Conservation (phyloP, 2,329 filamentous ascomycete genomes). For the Cladophialophora bantiana region DNA sequence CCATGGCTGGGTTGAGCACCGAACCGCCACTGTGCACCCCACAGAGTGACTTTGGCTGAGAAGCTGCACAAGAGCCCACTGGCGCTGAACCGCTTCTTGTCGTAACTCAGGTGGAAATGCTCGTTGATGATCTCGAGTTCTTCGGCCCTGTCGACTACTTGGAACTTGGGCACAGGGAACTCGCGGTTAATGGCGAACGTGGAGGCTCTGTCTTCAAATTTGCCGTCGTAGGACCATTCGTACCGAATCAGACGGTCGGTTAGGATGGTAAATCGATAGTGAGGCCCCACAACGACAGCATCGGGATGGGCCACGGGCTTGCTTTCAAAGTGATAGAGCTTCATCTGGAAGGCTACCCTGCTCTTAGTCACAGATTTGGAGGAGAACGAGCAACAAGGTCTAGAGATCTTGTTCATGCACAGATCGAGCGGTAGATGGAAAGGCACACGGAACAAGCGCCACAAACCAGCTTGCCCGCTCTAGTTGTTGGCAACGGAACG, state of each 20-base stretch:
- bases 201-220: conserved; percentile 69
- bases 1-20: conserved; percentile 48
- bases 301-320: conserved; percentile 54
- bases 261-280: conserved; percentile 68
- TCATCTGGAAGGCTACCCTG: conserved; percentile 26
- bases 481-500: neutral
- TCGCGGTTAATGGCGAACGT: conserved; percentile 64
- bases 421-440: neutral
- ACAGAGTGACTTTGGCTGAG: conserved; percentile 49
- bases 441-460: neutral
- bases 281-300: conserved; percentile 55
- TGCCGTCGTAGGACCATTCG: conserved; percentile 66
- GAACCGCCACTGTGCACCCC: conserved; percentile 61
- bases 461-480: too few relatives aligned
- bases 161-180: conserved; percentile 37
- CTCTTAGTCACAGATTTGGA: neutral
- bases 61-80: conserved; percentile 58
- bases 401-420: neutral
- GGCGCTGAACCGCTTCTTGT: conserved; percentile 63
- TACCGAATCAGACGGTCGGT: conserved; percentile 65
- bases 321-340: conserved; percentile 42
- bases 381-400: neutral
- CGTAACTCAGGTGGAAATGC: conserved; percentile 64
- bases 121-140: conserved; percentile 64
- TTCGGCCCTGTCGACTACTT: conserved; percentile 51